These are phyloP conservation scores for Wallacemonas sp. DNA, from an alignment of 208 protist genomes.

Conservation along the genomic window DNA sequence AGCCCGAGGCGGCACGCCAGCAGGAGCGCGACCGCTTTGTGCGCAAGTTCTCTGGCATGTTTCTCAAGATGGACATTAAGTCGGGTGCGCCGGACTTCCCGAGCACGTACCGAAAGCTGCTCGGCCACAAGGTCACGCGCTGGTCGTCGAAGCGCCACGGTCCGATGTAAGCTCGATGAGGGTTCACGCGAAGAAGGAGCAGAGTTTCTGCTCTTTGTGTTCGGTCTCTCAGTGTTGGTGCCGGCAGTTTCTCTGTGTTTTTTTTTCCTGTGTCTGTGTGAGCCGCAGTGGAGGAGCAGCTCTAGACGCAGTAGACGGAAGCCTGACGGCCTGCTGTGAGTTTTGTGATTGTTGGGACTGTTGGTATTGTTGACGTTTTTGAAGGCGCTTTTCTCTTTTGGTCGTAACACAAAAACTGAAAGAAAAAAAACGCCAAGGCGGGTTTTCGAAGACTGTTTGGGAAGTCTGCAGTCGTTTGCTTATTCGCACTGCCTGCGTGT, in stretches of 20 bases:
- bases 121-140: constrained; percentile 85
- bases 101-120: constrained; percentile 83
- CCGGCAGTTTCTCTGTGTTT: no score
- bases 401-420: not conserved
- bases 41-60: constrained; percentile 91
- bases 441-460: no score
- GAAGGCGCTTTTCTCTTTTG: no score
- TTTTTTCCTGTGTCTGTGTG: no score
- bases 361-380: constrained; percentile 7
- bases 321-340: no score
- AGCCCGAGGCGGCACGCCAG: constrained; percentile 84
- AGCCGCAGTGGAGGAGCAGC: no score
- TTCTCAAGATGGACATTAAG: constrained; percentile 86
- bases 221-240: no score
- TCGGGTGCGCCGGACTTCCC: constrained; percentile 86
- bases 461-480: not conserved
- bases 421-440: no score
- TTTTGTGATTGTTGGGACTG: constrained; percentile 10
- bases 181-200: no score
- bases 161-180: constrained; percentile 53
- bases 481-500: not conserved
- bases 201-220: no score
- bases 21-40: constrained; percentile 87
- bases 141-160: constrained; percentile 91
- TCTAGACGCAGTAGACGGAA: no score